A percentile compares a stretch with the other conserved stretches of the same genome.
phyloP scores from a whole-genome alignment of 2,329 filamentous ascomycete species.

The Myriosclerotinia duriaeana region DNA sequence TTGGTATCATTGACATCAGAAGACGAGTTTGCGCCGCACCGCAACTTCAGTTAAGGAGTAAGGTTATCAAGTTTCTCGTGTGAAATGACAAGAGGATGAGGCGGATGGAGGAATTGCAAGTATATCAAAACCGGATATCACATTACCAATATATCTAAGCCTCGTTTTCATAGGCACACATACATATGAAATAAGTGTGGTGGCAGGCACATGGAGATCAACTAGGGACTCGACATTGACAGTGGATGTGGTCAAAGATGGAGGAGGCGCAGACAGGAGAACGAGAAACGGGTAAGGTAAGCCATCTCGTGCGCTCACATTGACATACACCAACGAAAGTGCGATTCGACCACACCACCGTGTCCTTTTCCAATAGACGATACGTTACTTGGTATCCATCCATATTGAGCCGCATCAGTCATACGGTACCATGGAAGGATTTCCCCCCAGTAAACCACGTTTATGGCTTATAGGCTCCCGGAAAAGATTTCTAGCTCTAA shows the following conservation, averaged over 20 bases:
- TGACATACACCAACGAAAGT: neutral
- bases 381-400: constrained; percentile 6
- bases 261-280: constrained; percentile 3
- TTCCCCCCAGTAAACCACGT: constrained; percentile 8
- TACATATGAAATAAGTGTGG: neutral
- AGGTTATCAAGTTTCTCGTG: neutral
- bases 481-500: neutral
- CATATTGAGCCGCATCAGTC: neutral
- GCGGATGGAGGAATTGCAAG: neutral
- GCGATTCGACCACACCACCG: neutral
- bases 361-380: neutral
- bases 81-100: neutral
- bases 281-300: constrained; percentile 8
- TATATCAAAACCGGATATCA: neutral
- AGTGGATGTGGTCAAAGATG: neutral
- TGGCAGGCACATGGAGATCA: neutral
- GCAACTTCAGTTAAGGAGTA: neutral
- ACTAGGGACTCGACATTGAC: constrained; percentile 2
- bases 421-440: neutral
- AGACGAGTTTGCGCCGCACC: neutral
- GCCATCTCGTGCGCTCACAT: neutral
- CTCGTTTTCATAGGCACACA: neutral
- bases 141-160: neutral
- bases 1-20: neutral
- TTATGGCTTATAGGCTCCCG: constrained; percentile 2